Base-by-base conservation (phyloP, 2,329 filamentous ascomycete genomes). In the Tolypocladium pustulatum region DNA sequence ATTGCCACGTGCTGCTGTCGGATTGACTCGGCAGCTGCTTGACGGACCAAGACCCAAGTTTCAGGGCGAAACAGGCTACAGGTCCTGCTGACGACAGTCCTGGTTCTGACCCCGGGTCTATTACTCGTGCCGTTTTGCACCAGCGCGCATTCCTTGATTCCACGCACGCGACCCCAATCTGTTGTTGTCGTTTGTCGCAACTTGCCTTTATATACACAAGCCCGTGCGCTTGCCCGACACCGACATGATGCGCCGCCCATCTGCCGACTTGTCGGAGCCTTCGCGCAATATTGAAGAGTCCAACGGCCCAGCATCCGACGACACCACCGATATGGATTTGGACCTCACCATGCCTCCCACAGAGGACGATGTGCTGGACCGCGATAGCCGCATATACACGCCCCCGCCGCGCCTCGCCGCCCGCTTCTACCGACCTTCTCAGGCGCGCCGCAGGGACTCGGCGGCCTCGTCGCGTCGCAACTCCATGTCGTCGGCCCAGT, bases 401-500 rank as follows among this genome's bases (percentile, higher is more conserved):
- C 89, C 88, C 53, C 89, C 89, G 57, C 85, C 89, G 36, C 87
- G 86, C 68, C 87, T 92, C 68, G 88, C 88, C 65, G 88, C 88
- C 57, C 87, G 89, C 63, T 90, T 93, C 76, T 89, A 89, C 73
- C 82, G 85, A 61, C 82, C 81, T 40, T 82, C 78, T 5, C 84
- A 84, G 64, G 81, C 79, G 62, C 85, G 87, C 64, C 85, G 87
- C 65, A 89, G 87, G 71, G 86, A 87, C 59, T 91, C 89, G 30
- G 88, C 89, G 17, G 84, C 88, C 30, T 91, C 89, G 1, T 91
- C 89, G 36, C 86, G 89, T 63, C 85, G 89, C 61, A 91, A 91
- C 73, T 91, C 88, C 59, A 82, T 91, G 36, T 91, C 89, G 4
- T 92, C 89, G 1, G 84, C 80, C 30, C 88, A 90, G 60, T 90